These are phyloP conservation scores for Pichia nakasei DNA, from an alignment of 805 yeast species.

Conservation along the genomic window DNA sequence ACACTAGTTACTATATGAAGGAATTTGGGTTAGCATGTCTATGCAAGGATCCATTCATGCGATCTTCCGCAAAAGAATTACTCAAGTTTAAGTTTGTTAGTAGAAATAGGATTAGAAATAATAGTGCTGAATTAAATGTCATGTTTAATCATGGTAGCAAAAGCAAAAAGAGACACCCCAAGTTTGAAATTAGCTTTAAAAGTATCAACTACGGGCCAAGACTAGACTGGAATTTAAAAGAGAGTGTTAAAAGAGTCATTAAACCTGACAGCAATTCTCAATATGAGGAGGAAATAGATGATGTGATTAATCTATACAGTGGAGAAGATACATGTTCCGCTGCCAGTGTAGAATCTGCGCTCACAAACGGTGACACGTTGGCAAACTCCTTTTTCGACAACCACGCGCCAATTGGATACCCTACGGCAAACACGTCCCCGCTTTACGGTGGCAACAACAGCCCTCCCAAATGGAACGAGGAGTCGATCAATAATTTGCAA, in stretches of 20 bases:
- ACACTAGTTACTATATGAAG: constrained; percentile 35
- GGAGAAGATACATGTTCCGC: background rate
- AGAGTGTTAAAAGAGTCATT: too few relatives aligned
- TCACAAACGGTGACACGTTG: background rate
- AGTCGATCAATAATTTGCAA: too few relatives aligned
- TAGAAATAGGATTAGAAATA: constrained; percentile 19
- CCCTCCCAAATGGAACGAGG: too few relatives aligned
- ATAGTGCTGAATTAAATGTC: background rate
- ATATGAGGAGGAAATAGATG: background rate
- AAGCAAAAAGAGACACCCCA: constrained; percentile 25
- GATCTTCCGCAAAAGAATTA: constrained; percentile 56
- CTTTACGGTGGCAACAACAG: background rate
- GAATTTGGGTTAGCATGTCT: constrained; percentile 60
- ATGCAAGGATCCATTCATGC: constrained; percentile 49
- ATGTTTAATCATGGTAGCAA: too few relatives aligned
- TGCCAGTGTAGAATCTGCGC: too few relatives aligned
- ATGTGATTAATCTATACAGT: background rate
- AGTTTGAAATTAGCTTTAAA: constrained; percentile 25
- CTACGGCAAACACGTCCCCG: constrained; percentile 7
- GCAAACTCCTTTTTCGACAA: background rate
- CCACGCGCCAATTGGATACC: background rate
- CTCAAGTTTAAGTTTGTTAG: constrained; percentile 46
- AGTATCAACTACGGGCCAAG: constrained; percentile 19
- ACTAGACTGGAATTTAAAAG: constrained; percentile 19
- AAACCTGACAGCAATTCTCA: too few relatives aligned